Conservation (phyloP, 768 basidiomycete genomes). For the Hygrophoropsis aurantiaca region DNA sequence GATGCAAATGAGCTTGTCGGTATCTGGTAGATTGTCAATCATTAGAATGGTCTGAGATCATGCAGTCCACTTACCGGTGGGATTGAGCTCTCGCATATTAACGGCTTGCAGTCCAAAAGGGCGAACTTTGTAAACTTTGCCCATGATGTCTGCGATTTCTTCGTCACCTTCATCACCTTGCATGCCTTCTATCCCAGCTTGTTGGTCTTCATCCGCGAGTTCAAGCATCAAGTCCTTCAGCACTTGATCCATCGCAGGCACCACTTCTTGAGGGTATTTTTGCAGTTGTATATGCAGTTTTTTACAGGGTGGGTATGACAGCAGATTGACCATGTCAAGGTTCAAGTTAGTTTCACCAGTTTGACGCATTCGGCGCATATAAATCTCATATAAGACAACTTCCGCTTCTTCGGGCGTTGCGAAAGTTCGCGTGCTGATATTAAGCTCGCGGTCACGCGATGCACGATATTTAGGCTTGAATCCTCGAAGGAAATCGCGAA, state of each 20-base stretch:
- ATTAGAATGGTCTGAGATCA: no score
- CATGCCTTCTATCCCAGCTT: slow-evolving; percentile 73
- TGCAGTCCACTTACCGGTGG: slow-evolving; percentile 59
- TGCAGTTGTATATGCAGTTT: slow-evolving; percentile 83
- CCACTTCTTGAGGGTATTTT: slow-evolving; percentile 95
- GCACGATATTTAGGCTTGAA: slow-evolving; percentile 93
- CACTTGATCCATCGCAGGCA: slow-evolving; percentile 96
- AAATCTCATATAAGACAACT: slow-evolving; percentile 71
- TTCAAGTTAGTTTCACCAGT: slow-evolving; percentile 95
- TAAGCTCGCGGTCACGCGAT: slow-evolving; percentile 64
- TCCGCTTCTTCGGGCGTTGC: slow-evolving; percentile 67
- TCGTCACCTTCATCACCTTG: slow-evolving; percentile 71
- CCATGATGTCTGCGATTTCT: slow-evolving; percentile 87
- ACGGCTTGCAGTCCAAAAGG: slow-evolving; percentile 82
- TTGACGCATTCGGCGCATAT: slow-evolving; percentile 82
- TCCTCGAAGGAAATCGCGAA: slow-evolving; percentile 83
- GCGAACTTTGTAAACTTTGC: slow-evolving; percentile 86
- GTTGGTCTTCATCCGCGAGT: slow-evolving; percentile 78
- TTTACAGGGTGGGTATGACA: slow-evolving; percentile 80
- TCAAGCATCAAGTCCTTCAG: slow-evolving; percentile 92
- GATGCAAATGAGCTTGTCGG: slow-evolving; percentile 94
- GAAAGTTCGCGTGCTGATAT: slow-evolving; percentile 48
- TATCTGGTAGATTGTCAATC: slow-evolving; percentile 67
- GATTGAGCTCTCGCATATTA: slow-evolving; percentile 96
- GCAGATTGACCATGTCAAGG: slow-evolving; percentile 82